phyloP scores from a whole-genome alignment of 164 flowering plant genomes.

The Aristolochia californica region DNA sequence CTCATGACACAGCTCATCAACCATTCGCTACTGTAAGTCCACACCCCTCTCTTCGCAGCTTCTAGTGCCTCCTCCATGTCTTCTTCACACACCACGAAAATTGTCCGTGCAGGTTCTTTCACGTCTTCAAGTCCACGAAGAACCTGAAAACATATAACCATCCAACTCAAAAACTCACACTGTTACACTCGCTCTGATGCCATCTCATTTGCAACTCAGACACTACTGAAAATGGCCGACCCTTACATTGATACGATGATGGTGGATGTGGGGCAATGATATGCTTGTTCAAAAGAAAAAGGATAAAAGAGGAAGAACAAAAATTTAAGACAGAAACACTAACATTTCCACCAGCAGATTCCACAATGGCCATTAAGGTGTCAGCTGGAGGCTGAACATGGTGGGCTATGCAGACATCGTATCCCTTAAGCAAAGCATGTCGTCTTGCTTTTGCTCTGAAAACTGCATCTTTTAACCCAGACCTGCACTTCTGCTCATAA shows the following conservation, averaged over 20 bases:
- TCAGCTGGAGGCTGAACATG: conserved; percentile 47
- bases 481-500: conserved; percentile 41
- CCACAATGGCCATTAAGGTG: conserved; percentile 44
- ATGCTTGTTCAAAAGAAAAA: background rate
- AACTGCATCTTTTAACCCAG: conserved; percentile 49
- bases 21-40: conserved; percentile 76
- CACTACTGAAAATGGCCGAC: background rate
- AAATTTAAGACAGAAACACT: conserved; percentile 15
- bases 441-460: conserved; percentile 52
- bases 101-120: conserved; percentile 33
- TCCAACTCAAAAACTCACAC: background rate
- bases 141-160: conserved; percentile 24
- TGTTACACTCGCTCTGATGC: background rate
- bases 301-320: too few relatives aligned
- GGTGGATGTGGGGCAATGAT: background rate
- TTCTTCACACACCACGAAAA: conserved; percentile 65
- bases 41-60: conserved; percentile 54
- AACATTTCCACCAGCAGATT: conserved; percentile 79
- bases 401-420: conserved; percentile 39
- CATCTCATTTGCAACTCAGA: background rate
- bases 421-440: conserved; percentile 51
- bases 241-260: background rate
- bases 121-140: conserved; percentile 23
- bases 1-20: conserved; percentile 74
- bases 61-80: conserved; percentile 64